Percentiles rank a stretch among this genome's conserved stretches.
Conservation (phyloP, 768 basidiomycete genomes). For the Tulasnella sp. region DNA sequence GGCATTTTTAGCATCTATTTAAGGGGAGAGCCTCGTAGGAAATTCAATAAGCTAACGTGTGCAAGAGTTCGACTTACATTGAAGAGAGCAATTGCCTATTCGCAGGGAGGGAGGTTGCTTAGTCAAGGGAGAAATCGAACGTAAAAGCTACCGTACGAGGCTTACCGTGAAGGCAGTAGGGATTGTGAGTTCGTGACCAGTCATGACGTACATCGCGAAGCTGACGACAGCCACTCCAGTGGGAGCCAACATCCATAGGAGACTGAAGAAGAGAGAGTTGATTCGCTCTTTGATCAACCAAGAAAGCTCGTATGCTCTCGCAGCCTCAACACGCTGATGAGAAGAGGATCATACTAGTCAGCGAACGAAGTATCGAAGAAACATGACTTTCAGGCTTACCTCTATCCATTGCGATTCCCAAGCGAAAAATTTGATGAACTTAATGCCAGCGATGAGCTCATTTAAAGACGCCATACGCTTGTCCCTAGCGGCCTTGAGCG, state of each 20-base stretch:
- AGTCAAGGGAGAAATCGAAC: not conserved
- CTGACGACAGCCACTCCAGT: conserved; percentile 70
- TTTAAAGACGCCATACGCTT: conserved; percentile 68
- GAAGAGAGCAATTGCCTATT: not conserved
- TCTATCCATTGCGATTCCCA: conserved; percentile 71
- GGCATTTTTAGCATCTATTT: conserved; percentile 30
- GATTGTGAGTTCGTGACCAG: conserved; percentile 64
- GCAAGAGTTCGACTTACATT: not conserved
- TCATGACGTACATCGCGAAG: conserved; percentile 62
- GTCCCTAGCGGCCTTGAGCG: conserved; percentile 50
- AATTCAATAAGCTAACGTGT: no score
- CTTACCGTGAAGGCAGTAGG: conserved; percentile 66
- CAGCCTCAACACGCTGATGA: conserved; percentile 39
- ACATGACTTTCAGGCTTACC: not conserved
- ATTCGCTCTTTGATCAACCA: conserved; percentile 44
- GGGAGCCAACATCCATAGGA: conserved; percentile 66
- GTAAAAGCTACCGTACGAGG: not conserved
- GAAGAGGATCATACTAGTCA: not conserved
- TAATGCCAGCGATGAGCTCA: conserved; percentile 26
- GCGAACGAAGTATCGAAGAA: not conserved
- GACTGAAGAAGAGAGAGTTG: conserved; percentile 59
- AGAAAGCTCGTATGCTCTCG: conserved; percentile 56
- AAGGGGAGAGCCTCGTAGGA: not conserved
- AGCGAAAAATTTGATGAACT: conserved; percentile 77
- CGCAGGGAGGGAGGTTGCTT: not conserved